Evolutionary conservation across 331 rosid genomes (phyloP).

Genomic region (Dryas integrifolia): DNA sequence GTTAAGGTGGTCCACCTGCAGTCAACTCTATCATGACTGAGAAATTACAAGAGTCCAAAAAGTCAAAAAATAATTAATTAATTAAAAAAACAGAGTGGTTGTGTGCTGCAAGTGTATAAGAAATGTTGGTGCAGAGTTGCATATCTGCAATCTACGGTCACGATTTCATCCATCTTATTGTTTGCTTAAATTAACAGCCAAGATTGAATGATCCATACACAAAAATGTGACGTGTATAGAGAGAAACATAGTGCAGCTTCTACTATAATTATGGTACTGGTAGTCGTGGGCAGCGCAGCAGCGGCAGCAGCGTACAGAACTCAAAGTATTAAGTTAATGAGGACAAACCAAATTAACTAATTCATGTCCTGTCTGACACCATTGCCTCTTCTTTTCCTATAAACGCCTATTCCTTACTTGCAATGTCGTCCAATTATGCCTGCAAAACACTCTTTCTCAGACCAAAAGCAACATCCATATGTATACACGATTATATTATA

Average conservation of each 20-base stretch:
- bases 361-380: constrained; percentile 5
- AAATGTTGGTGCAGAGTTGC: background rate
- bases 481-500: too few relatives aligned
- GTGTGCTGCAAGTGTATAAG: background rate
- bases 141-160: background rate
- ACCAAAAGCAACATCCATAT: too few relatives aligned
- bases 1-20: constrained; percentile 32
- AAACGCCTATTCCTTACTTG: background rate
- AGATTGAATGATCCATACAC: background rate
- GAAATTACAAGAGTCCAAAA: constrained; percentile 1
- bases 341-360: background rate
- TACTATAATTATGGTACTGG: constrained; percentile 11
- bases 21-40: constrained; percentile 19
- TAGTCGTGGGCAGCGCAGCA: background rate
- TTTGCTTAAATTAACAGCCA: background rate
- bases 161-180: background rate
- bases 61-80: too few relatives aligned
- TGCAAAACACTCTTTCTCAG: background rate
- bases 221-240: background rate
- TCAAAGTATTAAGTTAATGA: constrained; percentile 5
- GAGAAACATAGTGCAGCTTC: background rate
- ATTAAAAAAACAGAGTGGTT: background rate
- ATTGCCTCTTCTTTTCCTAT: background rate
- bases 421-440: background rate
- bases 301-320: background rate